Base-by-base conservation (phyloP, 305 asterid species). In the Solanum hybrid region DNA sequence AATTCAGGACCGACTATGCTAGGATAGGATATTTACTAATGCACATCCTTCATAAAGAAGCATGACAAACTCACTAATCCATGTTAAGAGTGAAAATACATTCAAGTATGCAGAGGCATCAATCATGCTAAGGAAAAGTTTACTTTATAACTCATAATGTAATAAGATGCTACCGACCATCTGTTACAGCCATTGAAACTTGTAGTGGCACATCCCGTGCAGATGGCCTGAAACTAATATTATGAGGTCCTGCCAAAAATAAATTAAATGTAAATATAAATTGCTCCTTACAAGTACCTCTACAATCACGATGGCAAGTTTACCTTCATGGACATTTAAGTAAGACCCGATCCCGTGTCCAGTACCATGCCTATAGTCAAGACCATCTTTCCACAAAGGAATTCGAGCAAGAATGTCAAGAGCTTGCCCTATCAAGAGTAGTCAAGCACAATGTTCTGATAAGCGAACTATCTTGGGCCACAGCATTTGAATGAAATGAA, bases 341-440 rank as follows among this genome's bases (percentile, higher is more conserved):
- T 92, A 96, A 86, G 98, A 95, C 72, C 99, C 99, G 78, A 96
- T 95, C 90, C 99, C 99, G 90, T 97, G 99, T 87, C 99, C 99
- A 91, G 99, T 97, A 79, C 99, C 99, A 89, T 97, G 99, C 93
- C 98, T 96, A 92, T 95, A 97, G 92, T 97, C 99, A 92, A 97
- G 99, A 87, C 99, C 99, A 92, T 94, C 79, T 92, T 95, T 97
- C 99, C 99, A 97, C 96, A 97, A 90, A 36, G 97, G 97, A 89
- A 94, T 26, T 85, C 99, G 95, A 89, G 99, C 99, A 91, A 97
- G 98, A 93, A 94, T 51, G 90, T 97, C 99, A 89, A 97, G 98
- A 89, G 95, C 77, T 91, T 95, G 94, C 91, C 99, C 99, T 97
- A 94, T 68, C 90, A 93, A 93, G 45, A 91, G 91, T 81, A 91